Evolutionary conservation across 768 basidiomycete genomes (phyloP).

Genomic region (Trametes elegans): DNA sequence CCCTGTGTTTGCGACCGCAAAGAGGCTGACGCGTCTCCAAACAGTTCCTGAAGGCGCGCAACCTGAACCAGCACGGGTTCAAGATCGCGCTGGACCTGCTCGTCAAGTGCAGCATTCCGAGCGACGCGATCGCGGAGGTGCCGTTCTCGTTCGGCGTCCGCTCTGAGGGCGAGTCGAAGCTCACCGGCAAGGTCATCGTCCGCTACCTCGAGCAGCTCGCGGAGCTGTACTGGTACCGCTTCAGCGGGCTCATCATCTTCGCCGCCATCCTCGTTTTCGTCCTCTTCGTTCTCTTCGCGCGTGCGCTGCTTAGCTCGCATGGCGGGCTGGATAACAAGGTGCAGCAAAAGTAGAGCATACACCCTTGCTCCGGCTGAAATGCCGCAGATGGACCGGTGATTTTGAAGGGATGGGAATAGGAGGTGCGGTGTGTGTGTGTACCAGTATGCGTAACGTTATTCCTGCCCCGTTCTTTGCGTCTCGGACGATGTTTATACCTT

Average conservation of each 20-base stretch:
- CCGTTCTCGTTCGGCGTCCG: slow-evolving; percentile 32
- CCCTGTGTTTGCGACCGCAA: too few species aligned
- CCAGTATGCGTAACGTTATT: slow-evolving; percentile 17
- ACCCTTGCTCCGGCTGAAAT: background rate
- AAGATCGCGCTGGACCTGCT: slow-evolving; percentile 33
- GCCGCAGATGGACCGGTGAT: background rate
- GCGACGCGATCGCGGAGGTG: slow-evolving; percentile 29
- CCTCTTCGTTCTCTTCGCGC: slow-evolving; percentile 12
- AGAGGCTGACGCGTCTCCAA: background rate
- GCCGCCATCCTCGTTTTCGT: slow-evolving; percentile 15
- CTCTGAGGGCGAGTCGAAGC: slow-evolving; percentile 30
- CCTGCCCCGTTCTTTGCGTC: background rate
- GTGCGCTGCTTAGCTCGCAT: background rate
- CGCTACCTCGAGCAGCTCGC: slow-evolving; percentile 30
- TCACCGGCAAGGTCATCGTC: slow-evolving; percentile 31
- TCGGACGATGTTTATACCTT: slow-evolving; percentile 13
- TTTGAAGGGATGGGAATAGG: background rate
- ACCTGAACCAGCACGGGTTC: slow-evolving; percentile 30
- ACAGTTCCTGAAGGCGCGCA: slow-evolving; percentile 29
- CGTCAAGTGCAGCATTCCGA: slow-evolving; percentile 27
- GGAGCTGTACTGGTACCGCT: slow-evolving; percentile 31
- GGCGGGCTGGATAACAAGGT: slow-evolving; percentile 11
- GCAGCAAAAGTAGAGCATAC: slow-evolving; percentile 4
- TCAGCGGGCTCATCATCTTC: slow-evolving; percentile 23
- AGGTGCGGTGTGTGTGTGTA: slow-evolving; percentile 6